Evolutionary conservation across 2,329 filamentous ascomycete genomes (phyloP), one percentile per base, ranked within the genome.

Genomic region (Colletotrichum tamarilloi): DNA sequence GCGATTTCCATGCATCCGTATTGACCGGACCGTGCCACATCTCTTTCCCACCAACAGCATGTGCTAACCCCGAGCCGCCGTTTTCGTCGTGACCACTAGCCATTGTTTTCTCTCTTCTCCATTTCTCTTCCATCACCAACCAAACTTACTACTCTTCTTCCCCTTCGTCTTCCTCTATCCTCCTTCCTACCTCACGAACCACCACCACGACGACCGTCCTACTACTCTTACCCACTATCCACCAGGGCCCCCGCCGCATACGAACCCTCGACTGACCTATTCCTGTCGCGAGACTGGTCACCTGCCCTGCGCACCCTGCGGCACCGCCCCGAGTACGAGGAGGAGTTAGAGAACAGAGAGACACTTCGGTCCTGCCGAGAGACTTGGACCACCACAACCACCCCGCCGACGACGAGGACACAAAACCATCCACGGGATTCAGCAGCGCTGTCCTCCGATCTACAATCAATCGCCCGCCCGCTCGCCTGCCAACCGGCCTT

Each of bases 401-500:
- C 22, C 60, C 56, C 69, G 68, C 65, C 72, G 56, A 75, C 62
- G 57, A 62, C 65, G 26, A 63, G 62, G 46, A 71, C 32, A 38
- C 32, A 30, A 38, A 69, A 68, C 7, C 70, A 74, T 73, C 74
- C 67, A 76, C 77, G 82, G 86, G 86, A 87, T 87, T 83, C 86
- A 87, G 86, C 86, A 86, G 86, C 77, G 86, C 86, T 88, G 86
- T 87, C 85, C 85, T 81, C 74, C 76, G 71, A 75, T 75, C 76
- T 66, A 62, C 42, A 52, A 69, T 32, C 74, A 72, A 75, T 74
- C 53, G 30, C 58, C 68, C 24, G 24, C 38, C 38, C 53, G 30
- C 58, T 62, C 24, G 24, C 16, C 38, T 42, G 38, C 67, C 28
- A 22, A 59, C 19, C 52, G 28, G 46, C 35, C 19, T 52, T 35